A percentile compares a stretch with the other conserved stretches of the same genome.
Conservation (phyloP, 2,329 filamentous ascomycete genomes). For the Neodidymelliopsis sp. region DNA sequence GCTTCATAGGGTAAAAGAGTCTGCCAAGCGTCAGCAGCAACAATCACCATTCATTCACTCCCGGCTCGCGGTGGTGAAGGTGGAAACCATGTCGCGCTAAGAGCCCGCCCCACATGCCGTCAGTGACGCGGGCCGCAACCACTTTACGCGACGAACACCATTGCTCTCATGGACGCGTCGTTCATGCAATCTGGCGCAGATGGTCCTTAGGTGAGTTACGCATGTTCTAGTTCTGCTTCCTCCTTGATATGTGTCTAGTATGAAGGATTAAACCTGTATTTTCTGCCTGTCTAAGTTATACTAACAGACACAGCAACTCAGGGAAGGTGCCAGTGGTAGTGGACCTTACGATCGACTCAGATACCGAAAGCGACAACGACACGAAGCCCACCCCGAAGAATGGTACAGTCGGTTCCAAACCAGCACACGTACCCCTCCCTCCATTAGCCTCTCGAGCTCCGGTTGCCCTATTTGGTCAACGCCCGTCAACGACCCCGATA, state of each 20-base stretch:
- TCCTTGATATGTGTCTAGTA: background rate
- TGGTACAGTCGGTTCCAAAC: background rate
- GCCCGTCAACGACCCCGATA: constrained; percentile 1
- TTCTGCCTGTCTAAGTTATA: background rate
- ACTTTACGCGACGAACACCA: constrained; percentile 30
- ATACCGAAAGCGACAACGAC: constrained; percentile 18
- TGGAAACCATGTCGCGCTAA: constrained; percentile 2
- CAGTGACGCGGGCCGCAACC: constrained; percentile 19
- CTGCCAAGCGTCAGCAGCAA: no score
- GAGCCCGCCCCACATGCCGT: constrained; percentile 1
- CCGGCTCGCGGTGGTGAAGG: background rate
- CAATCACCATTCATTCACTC: no score
- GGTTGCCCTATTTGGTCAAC: background rate
- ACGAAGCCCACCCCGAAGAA: no score
- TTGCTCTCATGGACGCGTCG: constrained; percentile 33
- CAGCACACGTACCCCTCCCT: background rate
- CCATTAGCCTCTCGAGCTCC: background rate
- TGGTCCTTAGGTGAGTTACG: constrained; percentile 30
- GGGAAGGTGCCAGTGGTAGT: constrained; percentile 19
- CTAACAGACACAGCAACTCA: constrained; percentile 31
- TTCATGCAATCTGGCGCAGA: constrained; percentile 5
- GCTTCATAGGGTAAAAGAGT: no score
- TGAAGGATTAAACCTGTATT: background rate
- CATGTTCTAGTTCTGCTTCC: background rate
- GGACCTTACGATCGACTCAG: constrained; percentile 35